A percentile compares a stretch with the other conserved stretches of the same genome.
Evolutionary conservation across 2,329 filamentous ascomycete species (phyloP).

Genomic region (Botrytis sinoallii): DNA sequence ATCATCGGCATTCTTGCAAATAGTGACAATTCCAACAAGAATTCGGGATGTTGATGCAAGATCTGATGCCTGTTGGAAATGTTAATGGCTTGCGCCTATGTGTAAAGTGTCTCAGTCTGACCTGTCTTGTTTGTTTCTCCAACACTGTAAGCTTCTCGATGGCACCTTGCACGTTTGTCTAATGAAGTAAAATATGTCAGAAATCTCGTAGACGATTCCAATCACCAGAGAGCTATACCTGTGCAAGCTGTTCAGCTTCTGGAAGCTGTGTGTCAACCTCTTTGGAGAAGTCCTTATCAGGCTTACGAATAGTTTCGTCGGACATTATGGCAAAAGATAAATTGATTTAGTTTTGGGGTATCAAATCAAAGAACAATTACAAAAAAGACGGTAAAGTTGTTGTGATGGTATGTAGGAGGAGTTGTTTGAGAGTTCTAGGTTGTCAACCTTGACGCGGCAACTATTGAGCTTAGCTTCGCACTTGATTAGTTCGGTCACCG

Average conservation of each 20-base stretch:
- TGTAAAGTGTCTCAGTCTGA: conserved; percentile 41
- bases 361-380: not conserved
- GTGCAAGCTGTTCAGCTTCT: conserved; percentile 84
- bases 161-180: conserved; percentile 78
- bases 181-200: conserved; percentile 27
- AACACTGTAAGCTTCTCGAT: conserved; percentile 89
- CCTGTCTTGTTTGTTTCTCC: conserved; percentile 97
- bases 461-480: conserved; percentile 14
- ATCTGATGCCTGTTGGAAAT: conserved; percentile 73
- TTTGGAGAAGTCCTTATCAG: conserved; percentile 98
- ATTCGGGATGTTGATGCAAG: conserved; percentile 90
- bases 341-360: not conserved
- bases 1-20: conserved; percentile 89
- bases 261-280: conserved; percentile 90
- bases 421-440: conserved; percentile 16
- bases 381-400: not conserved
- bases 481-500: not conserved
- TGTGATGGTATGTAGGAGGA: conserved; percentile 4
- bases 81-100: conserved; percentile 31
- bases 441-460: conserved; percentile 21
- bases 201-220: not conserved
- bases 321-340: conserved; percentile 34
- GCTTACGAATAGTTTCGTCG: conserved; percentile 43
- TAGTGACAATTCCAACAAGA: conserved; percentile 82
- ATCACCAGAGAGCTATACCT: conserved; percentile 52